Base-by-base conservation (phyloP, 192 early-diverging fungal genomes). In the Linnemannia schmuckeri region DNA sequence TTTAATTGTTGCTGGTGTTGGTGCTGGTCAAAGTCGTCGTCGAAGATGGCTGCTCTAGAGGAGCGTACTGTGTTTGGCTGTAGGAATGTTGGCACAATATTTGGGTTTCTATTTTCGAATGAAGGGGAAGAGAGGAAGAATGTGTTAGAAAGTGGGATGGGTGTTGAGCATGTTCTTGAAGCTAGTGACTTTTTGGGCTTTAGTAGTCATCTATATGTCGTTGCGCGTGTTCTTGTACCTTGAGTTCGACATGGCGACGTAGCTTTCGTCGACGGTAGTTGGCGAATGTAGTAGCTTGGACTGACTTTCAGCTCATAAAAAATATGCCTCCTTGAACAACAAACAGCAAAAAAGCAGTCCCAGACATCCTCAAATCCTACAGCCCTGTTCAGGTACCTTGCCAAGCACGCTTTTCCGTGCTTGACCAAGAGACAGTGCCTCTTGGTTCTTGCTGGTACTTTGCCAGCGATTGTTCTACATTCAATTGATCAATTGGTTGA, bases 21-120 rank as follows among this genome's bases (percentile, higher is more conserved):
- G 6, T 54, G 17, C 37, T 63, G 13, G 12, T 66, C 40, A 44
- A 75, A 80, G 22, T 55, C 38, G 61, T 77, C 74, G 9, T 72
- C 71, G 77, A 86, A 86, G 69, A 86, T 86, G 33, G 78, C 74
- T 13, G 78, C 83, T 24, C 83, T 41, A 42, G 83, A 86, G 0
- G 83, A 77, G 33, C 76, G 68, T 1, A 77, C 75, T 22, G 79
- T 86, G 63, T 80, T 80, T 27, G 83, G 83, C 22, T 86, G 83
- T 6, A 86, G 33, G 63, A 80, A 86, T 22, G 78, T 69, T 35
- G 76, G 82, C n/a, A 69, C 76, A 30, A 24, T 33, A 30, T 78
- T 83, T 20, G 37, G 38, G 37, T 24, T 38, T 42, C 63, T 70
- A 46, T 75, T 75, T 61, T 9, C 57, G n/a, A 27, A 55, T 57